Conservation (phyloP, 1,284 basidiomycete genomes). For the Trichosporon sp. region DNA sequence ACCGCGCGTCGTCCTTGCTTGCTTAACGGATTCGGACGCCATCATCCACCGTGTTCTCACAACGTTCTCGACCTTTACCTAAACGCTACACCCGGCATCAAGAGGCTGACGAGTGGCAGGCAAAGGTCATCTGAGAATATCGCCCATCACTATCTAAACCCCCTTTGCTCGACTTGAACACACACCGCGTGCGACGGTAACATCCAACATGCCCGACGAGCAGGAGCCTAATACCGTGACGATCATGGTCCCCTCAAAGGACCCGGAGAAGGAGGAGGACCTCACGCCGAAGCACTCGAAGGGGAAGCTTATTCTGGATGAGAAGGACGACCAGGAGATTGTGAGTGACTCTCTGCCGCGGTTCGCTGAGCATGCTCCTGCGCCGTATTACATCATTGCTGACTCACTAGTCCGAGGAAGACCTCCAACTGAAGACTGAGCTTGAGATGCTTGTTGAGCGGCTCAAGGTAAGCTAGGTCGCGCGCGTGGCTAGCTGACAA, state of each 20-base stretch:
- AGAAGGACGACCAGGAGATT: slow-evolving; percentile 68
- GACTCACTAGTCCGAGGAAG: slow-evolving; percentile 76
- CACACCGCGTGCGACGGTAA: not conserved
- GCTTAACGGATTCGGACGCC: not conserved
- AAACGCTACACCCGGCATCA: not conserved
- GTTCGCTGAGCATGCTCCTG: not conserved
- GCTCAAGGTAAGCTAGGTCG: slow-evolving; percentile 60
- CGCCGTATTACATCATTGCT: not conserved
- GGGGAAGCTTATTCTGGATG: slow-evolving; percentile 37
- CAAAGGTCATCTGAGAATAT: not conserved
- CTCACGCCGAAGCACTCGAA: slow-evolving; percentile 51
- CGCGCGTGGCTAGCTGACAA: slow-evolving; percentile 7
- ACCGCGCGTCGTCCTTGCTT: not conserved
- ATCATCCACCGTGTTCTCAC: slow-evolving; percentile 2
- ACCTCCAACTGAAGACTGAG: slow-evolving; percentile 87
- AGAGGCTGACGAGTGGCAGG: not conserved
- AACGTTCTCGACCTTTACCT: not conserved
- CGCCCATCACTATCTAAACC: not conserved
- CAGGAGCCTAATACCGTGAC: slow-evolving; percentile 32
- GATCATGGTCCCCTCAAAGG: slow-evolving; percentile 49
- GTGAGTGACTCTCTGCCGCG: slow-evolving; percentile 30
- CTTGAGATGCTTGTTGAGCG: slow-evolving; percentile 97
- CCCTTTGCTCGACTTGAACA: not conserved
- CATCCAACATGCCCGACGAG: slow-evolving; percentile 21
- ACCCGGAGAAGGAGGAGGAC: slow-evolving; percentile 47